A percentile compares a stretch with the other conserved stretches of the same genome.
These are phyloP conservation scores for Pichia sp. DNA, from an alignment of 1,139 yeast genomes.

Conservation along the genomic window DNA sequence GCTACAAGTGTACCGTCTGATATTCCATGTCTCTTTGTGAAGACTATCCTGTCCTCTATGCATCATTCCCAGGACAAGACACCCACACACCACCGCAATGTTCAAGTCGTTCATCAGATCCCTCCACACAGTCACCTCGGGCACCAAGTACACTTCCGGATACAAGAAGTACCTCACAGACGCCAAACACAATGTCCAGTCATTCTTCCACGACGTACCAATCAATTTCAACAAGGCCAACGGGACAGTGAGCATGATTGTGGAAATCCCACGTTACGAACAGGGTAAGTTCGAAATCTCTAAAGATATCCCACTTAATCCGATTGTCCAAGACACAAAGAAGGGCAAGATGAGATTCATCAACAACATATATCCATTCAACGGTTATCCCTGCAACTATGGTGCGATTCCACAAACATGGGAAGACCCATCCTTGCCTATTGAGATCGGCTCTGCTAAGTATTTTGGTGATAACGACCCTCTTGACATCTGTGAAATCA, in stretches of 20 bases:
- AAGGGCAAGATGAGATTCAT: constrained; percentile 87
- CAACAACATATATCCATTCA: constrained; percentile 92
- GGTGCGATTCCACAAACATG: constrained; percentile 99
- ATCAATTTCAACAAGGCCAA: constrained; percentile 60
- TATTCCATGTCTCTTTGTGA: too few relatives aligned
- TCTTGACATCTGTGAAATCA: constrained; percentile 93
- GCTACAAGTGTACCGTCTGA: too few relatives aligned
- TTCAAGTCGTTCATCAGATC: constrained; percentile 8
- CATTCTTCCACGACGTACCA: constrained; percentile 91
- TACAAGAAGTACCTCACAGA: constrained; percentile 43
- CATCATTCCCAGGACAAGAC: too few relatives aligned
- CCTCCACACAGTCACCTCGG: constrained; percentile 34
- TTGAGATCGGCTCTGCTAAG: constrained; percentile 1
- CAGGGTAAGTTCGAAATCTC: constrained; percentile 92
- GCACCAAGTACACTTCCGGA: constrained; percentile 42
- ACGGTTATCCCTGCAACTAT: constrained; percentile 94
- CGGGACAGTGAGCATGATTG: constrained; percentile 80
- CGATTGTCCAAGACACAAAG: constrained; percentile 91
- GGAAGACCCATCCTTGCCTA: constrained; percentile 60
- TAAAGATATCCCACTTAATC: constrained; percentile 73
- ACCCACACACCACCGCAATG: background rate
- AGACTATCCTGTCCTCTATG: too few relatives aligned
- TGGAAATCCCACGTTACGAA: constrained; percentile 95
- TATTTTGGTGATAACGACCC: constrained; percentile 94
- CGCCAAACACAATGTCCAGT: constrained; percentile 47